phyloP scores from a whole-genome alignment of 768 basidiomycete species.

The Paxillus rubicundulus region DNA sequence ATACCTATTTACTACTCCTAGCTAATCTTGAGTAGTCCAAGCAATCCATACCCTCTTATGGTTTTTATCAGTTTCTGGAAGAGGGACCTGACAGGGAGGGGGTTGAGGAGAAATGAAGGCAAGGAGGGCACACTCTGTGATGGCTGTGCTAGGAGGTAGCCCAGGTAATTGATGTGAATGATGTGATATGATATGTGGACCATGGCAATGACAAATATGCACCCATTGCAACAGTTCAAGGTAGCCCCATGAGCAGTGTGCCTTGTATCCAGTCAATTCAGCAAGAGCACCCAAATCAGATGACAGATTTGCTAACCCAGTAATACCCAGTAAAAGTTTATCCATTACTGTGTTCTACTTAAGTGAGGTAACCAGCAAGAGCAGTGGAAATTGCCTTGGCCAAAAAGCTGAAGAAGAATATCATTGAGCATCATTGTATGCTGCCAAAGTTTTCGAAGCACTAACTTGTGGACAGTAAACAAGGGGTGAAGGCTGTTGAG shows the following conservation, averaged over 20 bases:
- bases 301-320: neutral
- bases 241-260: neutral
- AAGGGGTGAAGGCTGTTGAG: slow-evolving; percentile 58
- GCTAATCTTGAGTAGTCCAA: too few species aligned
- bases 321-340: neutral
- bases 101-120: slow-evolving; percentile 32
- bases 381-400: slow-evolving; percentile 50
- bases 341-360: neutral
- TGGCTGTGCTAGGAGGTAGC: slow-evolving; percentile 30
- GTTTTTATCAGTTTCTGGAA: slow-evolving; percentile 35
- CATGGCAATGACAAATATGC: neutral
- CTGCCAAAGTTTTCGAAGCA: neutral
- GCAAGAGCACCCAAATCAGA: too few species aligned
- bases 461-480: slow-evolving; percentile 62
- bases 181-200: too few species aligned
- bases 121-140: slow-evolving; percentile 44
- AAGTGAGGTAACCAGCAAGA: slow-evolving; percentile 36
- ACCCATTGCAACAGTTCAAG: neutral
- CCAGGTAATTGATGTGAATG: neutral
- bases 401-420: slow-evolving; percentile 36
- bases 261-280: neutral
- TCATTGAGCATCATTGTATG: slow-evolving; percentile 3
- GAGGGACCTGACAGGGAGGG: slow-evolving; percentile 27
- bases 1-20: too few species aligned
- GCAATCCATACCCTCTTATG: too few species aligned